Conservation (phyloP, 768 basidiomycete species). For the Tylopilus intermedius region DNA sequence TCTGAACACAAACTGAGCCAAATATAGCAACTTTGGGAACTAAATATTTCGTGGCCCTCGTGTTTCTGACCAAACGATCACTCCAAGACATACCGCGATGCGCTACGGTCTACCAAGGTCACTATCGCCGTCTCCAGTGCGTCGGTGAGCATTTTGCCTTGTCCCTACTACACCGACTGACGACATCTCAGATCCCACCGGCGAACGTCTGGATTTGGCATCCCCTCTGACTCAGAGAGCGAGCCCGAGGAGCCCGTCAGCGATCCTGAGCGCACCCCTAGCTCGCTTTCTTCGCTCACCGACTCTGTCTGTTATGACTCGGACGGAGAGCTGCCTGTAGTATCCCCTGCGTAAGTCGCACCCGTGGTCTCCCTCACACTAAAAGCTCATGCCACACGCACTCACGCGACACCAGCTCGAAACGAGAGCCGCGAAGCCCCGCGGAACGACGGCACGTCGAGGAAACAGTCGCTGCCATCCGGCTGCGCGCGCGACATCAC, state of each 20-base stretch:
- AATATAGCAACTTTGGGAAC: not conserved
- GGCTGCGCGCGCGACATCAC: slow-evolving; percentile 37
- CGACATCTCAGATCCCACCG: slow-evolving; percentile 16
- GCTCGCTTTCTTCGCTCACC: slow-evolving; percentile 33
- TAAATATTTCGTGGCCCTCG: not conserved
- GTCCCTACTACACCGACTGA: slow-evolving; percentile 8
- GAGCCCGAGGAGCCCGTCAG: slow-evolving; percentile 30
- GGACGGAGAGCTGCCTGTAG: slow-evolving; percentile 36
- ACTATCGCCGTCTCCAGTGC: slow-evolving; percentile 44
- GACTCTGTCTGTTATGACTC: slow-evolving; percentile 42
- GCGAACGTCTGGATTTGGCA: slow-evolving; percentile 50
- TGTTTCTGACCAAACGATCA: slow-evolving; percentile 4
- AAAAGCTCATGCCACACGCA: not conserved
- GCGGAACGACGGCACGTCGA: slow-evolving; percentile 36
- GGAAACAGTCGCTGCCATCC: slow-evolving; percentile 45
- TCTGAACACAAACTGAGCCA: not conserved
- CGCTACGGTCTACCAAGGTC: slow-evolving; percentile 53
- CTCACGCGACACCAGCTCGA: slow-evolving; percentile 9
- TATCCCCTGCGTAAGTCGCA: slow-evolving; percentile 32
- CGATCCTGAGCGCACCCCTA: slow-evolving; percentile 33
- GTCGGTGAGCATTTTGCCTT: slow-evolving; percentile 28
- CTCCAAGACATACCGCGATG: slow-evolving; percentile 32
- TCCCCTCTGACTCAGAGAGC: slow-evolving; percentile 46
- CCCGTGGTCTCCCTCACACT: not conserved
- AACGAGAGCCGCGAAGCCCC: slow-evolving; percentile 20